Conservation (phyloP, 228 moss, liverwort and hornwort species). For the Sphagnum fallax region DNA sequence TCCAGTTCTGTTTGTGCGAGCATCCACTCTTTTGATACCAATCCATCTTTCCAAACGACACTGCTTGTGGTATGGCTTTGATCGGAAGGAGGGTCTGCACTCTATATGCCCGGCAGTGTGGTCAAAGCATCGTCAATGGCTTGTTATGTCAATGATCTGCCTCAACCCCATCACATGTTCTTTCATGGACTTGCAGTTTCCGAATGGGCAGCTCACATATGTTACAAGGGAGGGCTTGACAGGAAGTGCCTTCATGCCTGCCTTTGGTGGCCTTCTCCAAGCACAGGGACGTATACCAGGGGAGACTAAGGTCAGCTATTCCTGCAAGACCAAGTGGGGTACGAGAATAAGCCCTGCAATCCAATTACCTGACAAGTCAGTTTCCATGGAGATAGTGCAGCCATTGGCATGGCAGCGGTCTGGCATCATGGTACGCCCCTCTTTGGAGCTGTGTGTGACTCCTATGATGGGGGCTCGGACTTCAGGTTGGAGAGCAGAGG, state of each 20-base stretch:
- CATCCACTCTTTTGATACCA: conserved; percentile 58
- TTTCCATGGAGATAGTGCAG: conserved; percentile 45
- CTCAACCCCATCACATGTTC: conserved; percentile 66
- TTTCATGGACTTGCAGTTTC: conserved; percentile 69
- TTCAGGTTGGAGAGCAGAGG: conserved; percentile 47
- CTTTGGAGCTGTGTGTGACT: conserved; percentile 55
- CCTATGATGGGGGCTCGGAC: conserved; percentile 56
- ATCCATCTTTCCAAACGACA: conserved; percentile 62
- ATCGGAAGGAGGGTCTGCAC: conserved; percentile 59
- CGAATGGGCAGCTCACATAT: conserved; percentile 74
- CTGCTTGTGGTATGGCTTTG: conserved; percentile 70
- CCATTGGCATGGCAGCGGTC: conserved; percentile 57
- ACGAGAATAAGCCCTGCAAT: conserved; percentile 49
- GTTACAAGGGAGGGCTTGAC: conserved; percentile 63
- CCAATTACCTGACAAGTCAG: conserved; percentile 51
- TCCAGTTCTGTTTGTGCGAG: conserved; percentile 61
- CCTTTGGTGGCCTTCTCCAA: conserved; percentile 55
- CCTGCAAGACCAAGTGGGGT: conserved; percentile 53
- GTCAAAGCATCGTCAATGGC: conserved; percentile 76
- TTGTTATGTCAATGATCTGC: conserved; percentile 73
- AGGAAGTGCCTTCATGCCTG: conserved; percentile 55
- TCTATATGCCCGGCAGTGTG: conserved; percentile 74
- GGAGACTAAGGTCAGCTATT: conserved; percentile 54
- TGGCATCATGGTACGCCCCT: conserved; percentile 57
- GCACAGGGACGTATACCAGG: conserved; percentile 58